Evolutionary conservation across 768 basidiomycete genomes (phyloP).

Genomic region (Suillus plorans): DNA sequence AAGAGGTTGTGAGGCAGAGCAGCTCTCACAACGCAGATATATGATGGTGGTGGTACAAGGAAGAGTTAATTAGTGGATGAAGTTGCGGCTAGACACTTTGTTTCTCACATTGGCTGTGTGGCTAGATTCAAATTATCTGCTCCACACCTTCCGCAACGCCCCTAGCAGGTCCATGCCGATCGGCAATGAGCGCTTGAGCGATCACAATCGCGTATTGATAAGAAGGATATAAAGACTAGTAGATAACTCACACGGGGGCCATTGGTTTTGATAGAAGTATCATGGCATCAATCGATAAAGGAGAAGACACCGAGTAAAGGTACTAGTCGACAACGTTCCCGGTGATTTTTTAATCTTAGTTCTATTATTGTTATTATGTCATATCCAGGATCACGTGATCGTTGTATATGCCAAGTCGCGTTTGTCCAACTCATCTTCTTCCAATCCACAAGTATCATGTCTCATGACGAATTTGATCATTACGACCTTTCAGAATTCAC

Average conservation of each 20-base stretch:
- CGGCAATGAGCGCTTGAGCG: background rate
- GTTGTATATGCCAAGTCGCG: background rate
- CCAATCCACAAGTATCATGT: constrained; percentile 16
- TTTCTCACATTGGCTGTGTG: background rate
- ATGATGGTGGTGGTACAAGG: background rate
- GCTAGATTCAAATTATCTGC: background rate
- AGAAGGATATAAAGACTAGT: background rate
- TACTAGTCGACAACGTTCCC: background rate
- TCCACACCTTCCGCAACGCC: background rate
- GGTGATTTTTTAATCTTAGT: background rate
- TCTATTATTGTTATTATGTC: too few species aligned
- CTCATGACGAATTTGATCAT: constrained; percentile 42
- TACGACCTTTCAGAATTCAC: constrained; percentile 59
- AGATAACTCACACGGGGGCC: too few species aligned
- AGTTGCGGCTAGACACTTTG: background rate
- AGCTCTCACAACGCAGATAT: background rate
- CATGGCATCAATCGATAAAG: too few species aligned
- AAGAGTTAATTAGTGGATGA: background rate
- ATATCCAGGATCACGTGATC: background rate
- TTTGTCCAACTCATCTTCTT: background rate
- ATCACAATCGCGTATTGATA: background rate
- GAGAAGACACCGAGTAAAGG: background rate
- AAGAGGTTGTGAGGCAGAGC: background rate
- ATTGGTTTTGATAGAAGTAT: background rate
- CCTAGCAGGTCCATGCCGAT: background rate